Evolutionary conservation across 78 protist species (phyloP), one percentile per base, ranked within the genome.

Genomic region (Dictyostelium capitatum): DNA sequence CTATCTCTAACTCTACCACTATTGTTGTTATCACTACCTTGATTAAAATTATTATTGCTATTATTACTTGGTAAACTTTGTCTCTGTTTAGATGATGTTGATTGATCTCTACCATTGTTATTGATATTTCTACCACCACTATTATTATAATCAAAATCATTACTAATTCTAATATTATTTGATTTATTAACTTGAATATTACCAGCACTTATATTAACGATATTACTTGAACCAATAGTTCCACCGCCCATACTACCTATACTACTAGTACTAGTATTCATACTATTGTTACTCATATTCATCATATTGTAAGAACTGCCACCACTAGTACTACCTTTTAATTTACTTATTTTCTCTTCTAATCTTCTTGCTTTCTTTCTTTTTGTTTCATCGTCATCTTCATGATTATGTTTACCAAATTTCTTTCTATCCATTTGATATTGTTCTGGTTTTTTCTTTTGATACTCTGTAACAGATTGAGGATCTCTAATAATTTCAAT

Each of bases 401-500:
- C 87, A 20, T 74, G 73, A 32, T 43, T 46, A 8, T 37, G 30
- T 9, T n/a, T 56, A 46, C 89, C 89, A 62, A 54, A 56, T 28
- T 62, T 82, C 41, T 69, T 81, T 48, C 56, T 72, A 12, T 56
- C 81, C 6, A 64, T 57, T 14, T 75, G 50, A 12, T 32, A 79
- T 79, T 43, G 70, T 19, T 51, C 65, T 3, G 47, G 72, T 37
- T 54, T 79, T 70, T 59, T 87, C 25, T 83, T 75, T 11, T 51
- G 47, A 53, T 92, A 83, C 10, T 93, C 92, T 46, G 65, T 67
- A 47, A 93, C 79, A 0, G 30, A 3, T 5, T n/a, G 43, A 28
- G 96, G 96, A 51, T 93, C 96, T 23, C 90, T 37, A 37, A 93
- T 82, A 46, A 83, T 83, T 47, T 93, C 89, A 53, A 87, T 83